Base-by-base conservation (phyloP, 176 grass and related monocot genomes). In the Carex littledalei region DNA sequence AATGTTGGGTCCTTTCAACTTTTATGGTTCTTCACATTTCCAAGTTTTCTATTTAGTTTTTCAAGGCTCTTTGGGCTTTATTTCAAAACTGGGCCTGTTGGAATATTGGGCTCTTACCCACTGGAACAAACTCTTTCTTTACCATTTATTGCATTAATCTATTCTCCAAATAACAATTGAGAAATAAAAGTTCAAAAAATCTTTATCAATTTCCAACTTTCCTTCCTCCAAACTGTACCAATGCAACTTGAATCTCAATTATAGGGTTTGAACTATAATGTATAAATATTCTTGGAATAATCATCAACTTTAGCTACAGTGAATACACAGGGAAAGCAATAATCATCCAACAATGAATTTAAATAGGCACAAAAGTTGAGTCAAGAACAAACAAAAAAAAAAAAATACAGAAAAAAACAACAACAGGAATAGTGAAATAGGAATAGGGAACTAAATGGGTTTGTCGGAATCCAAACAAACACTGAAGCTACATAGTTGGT, bases 391-490 rank as follows among this genome's bases (percentile, higher is more conserved):
- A 39, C n/a, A 39, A 26, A 26, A 26, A 1, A 39, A 39, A 5
- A 34, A 29, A 1, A 54, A 16, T 53, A 76, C 14, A 76, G 45
- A 76, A 11, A 76, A 16, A 6, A 76, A 54, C 45, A 54, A 77
- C 22, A 78, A 18, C 52, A 56, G 52, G 26, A 78, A 78, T 32
- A 78, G 74, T 78, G 43, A 55, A 56, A 9, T 32, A 21, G 50
- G 74, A 78, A 78, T 78, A 78, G 74, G 52, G 32, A 57, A 32
- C 26, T 78, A 57, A 78, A 55, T 78, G 74, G 74, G 14, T 78
- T 78, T 78, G 74, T 78, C 74, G 74, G 74, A 57, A 78, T 78
- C 50, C 12, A 78, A 78, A 78, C 74, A 3, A 78, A 78, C 74
- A 78, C 14, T 31, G 52, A 18, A 78, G 52, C 50, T 78, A 11